Base-by-base conservation (phyloP, 2,329 filamentous ascomycete species). In the Cladosporium oxysporum region DNA sequence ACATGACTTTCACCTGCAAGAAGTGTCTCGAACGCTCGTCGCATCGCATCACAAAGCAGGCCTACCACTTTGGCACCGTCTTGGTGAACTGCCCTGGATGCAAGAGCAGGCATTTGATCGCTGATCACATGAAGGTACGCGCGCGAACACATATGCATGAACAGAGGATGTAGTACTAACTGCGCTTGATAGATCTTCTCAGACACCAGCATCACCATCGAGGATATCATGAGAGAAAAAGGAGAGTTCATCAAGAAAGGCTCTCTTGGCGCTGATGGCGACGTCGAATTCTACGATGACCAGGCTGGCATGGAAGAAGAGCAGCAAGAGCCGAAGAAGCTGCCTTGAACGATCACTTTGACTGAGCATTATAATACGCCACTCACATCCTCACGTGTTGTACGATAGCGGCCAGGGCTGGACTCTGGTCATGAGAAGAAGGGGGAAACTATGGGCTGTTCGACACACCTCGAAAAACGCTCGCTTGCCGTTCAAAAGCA, bases 241-340 rank as follows among this genome's bases (percentile, higher is more conserved):
- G 94, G 93, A 5, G 85, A 88, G 69, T 79, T 91, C 1, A 85
- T 94, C 67, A 91, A 90, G 82, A 87, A 87, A 67, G 90, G 91
- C 21, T 87, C 85, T 31, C 75, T 93, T 35, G 87, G 90, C 61
- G 86, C 88, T 70, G 89, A 93, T 70, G 92, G 92, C n/a, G 91
- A 97, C 76, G 81, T 97, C 58, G 94, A 98, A 77, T 95, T 97
- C 71, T 97, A 93, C 90, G 90, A 91, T 33, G 91, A 96, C 28
- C 31, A 52, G 11, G 59, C 59, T 14, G 35, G 29, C 10, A 26
- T 7, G 31, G 53, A 58, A 12, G 53, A 58, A 12, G 53, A 58
- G 18, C 53, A 58, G 53, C 53, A 58, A n/a, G 53, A 58, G 8
- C 53, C 31, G 31, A 29, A 58, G 50, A 58, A 58, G 53, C 31